These are phyloP conservation scores for Neocatenulostroma microsporum DNA, from an alignment of 2,329 filamentous ascomycete species.

Conservation along the genomic window DNA sequence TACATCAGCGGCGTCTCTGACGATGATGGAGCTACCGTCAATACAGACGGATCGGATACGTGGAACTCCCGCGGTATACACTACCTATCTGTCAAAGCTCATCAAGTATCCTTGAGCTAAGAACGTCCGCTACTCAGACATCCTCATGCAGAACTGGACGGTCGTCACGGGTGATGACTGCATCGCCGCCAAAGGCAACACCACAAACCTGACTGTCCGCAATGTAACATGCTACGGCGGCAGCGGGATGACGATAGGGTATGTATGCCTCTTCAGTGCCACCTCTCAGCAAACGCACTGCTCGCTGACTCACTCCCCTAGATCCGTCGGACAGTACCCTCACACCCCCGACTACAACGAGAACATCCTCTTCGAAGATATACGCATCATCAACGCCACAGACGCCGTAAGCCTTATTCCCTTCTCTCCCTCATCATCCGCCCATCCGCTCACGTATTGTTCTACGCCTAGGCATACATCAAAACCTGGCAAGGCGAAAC, in stretches of 20 bases:
- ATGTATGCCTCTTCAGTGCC: no score
- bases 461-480: constrained; percentile 27
- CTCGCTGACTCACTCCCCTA: no score
- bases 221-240: constrained; percentile 46
- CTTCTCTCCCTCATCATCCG: no score
- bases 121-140: no score
- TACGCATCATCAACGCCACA: constrained; percentile 11
- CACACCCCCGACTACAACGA: constrained; percentile 53
- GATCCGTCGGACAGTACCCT: no score
- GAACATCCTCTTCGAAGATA: constrained; percentile 32
- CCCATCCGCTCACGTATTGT: no score
- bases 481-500: constrained; percentile 52
- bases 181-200: constrained; percentile 52
- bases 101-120: no score
- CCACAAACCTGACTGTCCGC: constrained; percentile 40
- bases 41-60: constrained; percentile 49
- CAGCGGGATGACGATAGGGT: no score
- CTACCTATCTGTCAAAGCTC: no score
- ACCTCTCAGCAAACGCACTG: no score
- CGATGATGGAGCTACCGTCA: constrained; percentile 18
- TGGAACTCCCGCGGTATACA: no score
- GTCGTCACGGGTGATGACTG: constrained; percentile 49
- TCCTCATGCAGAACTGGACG: constrained; percentile 46
- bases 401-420: constrained; percentile 6
- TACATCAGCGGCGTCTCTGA: constrained; percentile 44